Conservation (phyloP, 164 flowering plant species). For the Pachysandra terminalis region DNA sequence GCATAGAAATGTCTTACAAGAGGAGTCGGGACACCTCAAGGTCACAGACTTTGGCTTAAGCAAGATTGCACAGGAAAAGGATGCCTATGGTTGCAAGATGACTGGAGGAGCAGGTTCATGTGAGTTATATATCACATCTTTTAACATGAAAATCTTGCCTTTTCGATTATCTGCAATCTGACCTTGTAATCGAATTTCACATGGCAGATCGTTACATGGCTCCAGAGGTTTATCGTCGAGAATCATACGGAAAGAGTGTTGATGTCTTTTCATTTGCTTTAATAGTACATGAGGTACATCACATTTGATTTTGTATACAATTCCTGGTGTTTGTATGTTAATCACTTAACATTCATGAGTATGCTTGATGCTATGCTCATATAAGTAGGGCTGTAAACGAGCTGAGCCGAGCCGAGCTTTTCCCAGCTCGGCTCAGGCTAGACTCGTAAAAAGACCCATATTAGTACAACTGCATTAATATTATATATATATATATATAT, state of each 20-base stretch:
- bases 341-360: background rate
- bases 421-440: too few relatives aligned
- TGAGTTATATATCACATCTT: constrained; percentile 19
- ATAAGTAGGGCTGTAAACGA: too few relatives aligned
- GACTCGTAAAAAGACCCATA: too few relatives aligned
- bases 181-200: background rate
- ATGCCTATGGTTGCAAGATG: constrained; percentile 53
- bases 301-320: background rate
- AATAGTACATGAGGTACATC: constrained; percentile 49
- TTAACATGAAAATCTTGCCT: background rate
- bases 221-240: constrained; percentile 64
- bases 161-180: background rate
- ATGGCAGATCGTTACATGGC: constrained; percentile 64
- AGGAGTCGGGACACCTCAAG: constrained; percentile 51
- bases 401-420: too few relatives aligned
- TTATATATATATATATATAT: too few relatives aligned
- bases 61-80: constrained; percentile 52
- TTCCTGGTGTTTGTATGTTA: too few relatives aligned
- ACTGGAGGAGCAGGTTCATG: constrained; percentile 71
- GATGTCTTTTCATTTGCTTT: constrained; percentile 69
- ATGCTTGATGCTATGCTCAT: too few relatives aligned
- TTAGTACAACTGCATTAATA: too few relatives aligned
- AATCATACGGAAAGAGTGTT: constrained; percentile 61
- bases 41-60: constrained; percentile 63
- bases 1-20: constrained; percentile 52